Evolutionary conservation across 768 basidiomycete species (phyloP), one percentile per base, ranked within the genome.

Genomic region (Gloeostereum incarnatum): DNA sequence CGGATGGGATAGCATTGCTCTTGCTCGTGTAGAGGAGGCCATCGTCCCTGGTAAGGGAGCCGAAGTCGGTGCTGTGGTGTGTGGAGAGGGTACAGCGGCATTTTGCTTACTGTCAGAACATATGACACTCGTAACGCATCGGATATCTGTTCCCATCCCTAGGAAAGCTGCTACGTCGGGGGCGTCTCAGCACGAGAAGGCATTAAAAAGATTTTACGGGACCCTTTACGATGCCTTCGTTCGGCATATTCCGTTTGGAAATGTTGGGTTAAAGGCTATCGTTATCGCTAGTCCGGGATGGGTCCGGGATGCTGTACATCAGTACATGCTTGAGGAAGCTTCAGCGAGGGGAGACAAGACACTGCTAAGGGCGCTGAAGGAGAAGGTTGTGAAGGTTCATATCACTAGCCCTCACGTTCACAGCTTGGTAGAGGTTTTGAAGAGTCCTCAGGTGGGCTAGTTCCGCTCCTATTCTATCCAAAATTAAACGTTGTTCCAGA

Each of bases 221-320:
- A 75, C 79, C 9, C 60, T 98, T 2, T 98, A 87, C 52, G 77
- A 90, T 18, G 77, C 88, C 0, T 87, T 98, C 49, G 57, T 90
- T 4, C 75, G 94, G 13, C 90, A 97, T 55, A 85, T 99, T 45
- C 93, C 96, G 3, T 96, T 80, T 49, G 63, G 73, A 16, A 78
- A 71, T 44, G 69, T 68, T 1, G 68, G 71, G 22, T 65, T 98
- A 30, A 82, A 82, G 31, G 94, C 86, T 2, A 88, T 99, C 50
- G 88, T 99, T 33, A 84, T 99, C 51, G 96, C 96, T 4, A 92
- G 88, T 47, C 96, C 96, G 6, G 96, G 96, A 0, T 99, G 97
- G 81, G 82, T 92, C 5, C 73, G 85, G 51, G 96, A 99, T 48
- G 66, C 82, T 0, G 85, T 97, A 5, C 80, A 78, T 52, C 84